Evolutionary conservation across 805 yeast genomes (phyloP), one percentile per base, ranked within the genome.

Genomic region (Cyberlindnera nakhonratchasimensis): DNA sequence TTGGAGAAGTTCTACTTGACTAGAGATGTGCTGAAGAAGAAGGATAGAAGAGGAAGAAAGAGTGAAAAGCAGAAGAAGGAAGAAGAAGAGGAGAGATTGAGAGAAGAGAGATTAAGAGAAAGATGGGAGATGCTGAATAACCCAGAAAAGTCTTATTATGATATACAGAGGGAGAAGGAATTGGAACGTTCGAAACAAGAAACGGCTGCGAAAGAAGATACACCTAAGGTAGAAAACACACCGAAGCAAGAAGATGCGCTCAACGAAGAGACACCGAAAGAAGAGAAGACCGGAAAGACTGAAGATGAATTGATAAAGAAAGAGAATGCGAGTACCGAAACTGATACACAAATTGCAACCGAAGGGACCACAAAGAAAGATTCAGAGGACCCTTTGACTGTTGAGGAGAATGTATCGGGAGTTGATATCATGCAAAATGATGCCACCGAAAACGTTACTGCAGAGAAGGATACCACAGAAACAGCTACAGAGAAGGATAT

Each of bases 11-110:
- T 68, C 42, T 63, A 46, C 37, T 30, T 49, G 64, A 64, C 66
- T 51, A 46, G 75, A 71, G 50, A 57, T 55, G 57, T 61, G 49
- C 7, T 57, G 47, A 65, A 64, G 66, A 67, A 72, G 53, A 63
- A 73, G 55, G 70, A 70, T 54, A 70, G 65, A 58, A 70, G 70
- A 59, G 70, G 64, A 52, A 63, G 63, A 53, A 63, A 43, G 52
- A 62, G 67, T 37, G 71, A 70, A 50, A 73, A 65, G 54, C 70
- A 66, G 60, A 72, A 65, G 55, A 54, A 50, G 30, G 61, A 54
- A 33, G 62, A 59, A 19, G 64, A 63, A 23, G 67, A 51, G 47
- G 65, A 29, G 33, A 56, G 32, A 37, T 56, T 42, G 41, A 60
- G 59, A 55, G 54, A 61, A 39, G 41, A 55, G 50, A 52, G 52